Conservation (phyloP, 345 rosid species). For the Trapa bicornis region DNA sequence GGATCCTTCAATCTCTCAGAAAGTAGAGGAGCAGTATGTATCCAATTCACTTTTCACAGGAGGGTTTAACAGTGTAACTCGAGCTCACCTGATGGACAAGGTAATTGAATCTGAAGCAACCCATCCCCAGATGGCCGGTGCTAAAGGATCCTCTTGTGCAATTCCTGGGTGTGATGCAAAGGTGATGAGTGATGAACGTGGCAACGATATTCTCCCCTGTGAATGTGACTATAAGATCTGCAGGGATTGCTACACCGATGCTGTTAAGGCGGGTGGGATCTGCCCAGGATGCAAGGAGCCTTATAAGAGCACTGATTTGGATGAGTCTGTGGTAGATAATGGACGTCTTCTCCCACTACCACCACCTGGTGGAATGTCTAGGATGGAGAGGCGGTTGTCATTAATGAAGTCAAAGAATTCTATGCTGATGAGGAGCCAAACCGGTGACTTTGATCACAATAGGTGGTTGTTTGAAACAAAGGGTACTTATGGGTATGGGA, state of each 20-base stretch:
- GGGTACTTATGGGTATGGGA: slow-evolving; percentile 92
- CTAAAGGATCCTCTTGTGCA: slow-evolving; percentile 83
- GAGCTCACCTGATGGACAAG: slow-evolving; percentile 96
- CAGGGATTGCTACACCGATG: slow-evolving; percentile 84
- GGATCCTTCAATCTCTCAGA: slow-evolving; percentile 86
- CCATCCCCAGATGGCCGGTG: slow-evolving; percentile 98
- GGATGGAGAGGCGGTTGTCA: slow-evolving; percentile 89
- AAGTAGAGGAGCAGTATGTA: slow-evolving; percentile 95
- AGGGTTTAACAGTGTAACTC: slow-evolving; percentile 73
- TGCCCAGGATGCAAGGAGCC: slow-evolving; percentile 91
- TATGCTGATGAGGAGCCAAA: slow-evolving; percentile 79
- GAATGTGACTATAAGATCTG: slow-evolving; percentile 96
- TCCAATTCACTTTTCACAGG: slow-evolving; percentile 91
- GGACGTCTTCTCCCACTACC: slow-evolving; percentile 53
- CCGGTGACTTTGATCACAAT: slow-evolving; percentile 90
- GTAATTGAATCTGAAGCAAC: slow-evolving; percentile 79
- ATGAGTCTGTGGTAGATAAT: slow-evolving; percentile 40
- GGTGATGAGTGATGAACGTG: slow-evolving; percentile 91
- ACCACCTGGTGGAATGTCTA: slow-evolving; percentile 37
- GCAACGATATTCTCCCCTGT: slow-evolving; percentile 80
- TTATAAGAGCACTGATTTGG: slow-evolving; percentile 73
- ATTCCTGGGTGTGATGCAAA: slow-evolving; percentile 90
- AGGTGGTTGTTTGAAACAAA: slow-evolving; percentile 86
- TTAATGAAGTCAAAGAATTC: slow-evolving; percentile 89
- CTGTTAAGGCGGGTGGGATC: slow-evolving; percentile 65